A percentile compares a stretch with the other conserved stretches of the same genome.
phyloP scores from a whole-genome alignment of 169 alveolate genomes.

The Cryptosporidium bovis region DNA sequence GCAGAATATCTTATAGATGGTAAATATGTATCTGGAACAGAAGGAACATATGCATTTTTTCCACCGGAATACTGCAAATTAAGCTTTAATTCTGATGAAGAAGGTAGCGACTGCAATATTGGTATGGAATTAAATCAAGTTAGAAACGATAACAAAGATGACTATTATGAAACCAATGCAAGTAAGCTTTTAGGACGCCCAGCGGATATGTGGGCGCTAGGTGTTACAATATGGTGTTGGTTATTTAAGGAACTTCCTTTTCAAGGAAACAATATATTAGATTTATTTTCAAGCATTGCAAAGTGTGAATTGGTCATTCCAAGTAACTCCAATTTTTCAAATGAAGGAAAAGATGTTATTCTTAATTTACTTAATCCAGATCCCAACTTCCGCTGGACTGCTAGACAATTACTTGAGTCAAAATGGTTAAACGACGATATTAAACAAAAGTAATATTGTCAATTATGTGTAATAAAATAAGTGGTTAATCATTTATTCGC shows the following conservation, averaged over 20 bases:
- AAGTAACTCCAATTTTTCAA: constrained; percentile 32
- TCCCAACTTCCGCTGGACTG: constrained; percentile 58
- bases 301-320: constrained; percentile 74
- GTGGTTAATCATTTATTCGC: not conserved
- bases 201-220: constrained; percentile 87
- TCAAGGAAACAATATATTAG: constrained; percentile 75
- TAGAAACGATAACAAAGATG: too few relatives aligned
- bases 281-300: constrained; percentile 75
- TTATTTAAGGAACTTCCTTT: constrained; percentile 81
- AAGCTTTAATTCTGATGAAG: constrained; percentile 7
- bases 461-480: not conserved
- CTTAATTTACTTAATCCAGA: constrained; percentile 40
- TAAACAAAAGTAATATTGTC: not conserved
- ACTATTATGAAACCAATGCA: too few relatives aligned
- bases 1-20: constrained; percentile 75
- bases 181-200: constrained; percentile 82
- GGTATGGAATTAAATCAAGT: too few relatives aligned
- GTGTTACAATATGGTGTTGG: constrained; percentile 83
- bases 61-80: constrained; percentile 85
- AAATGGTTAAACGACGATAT: constrained; percentile 11
- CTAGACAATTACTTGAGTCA: constrained; percentile 37
- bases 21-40: constrained; percentile 74
- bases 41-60: constrained; percentile 85
- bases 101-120: not conserved
- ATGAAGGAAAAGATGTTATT: not conserved